These are phyloP conservation scores for Ganoderma lingzhi DNA, from an alignment of 1,284 basidiomycete species.

Conservation along the genomic window DNA sequence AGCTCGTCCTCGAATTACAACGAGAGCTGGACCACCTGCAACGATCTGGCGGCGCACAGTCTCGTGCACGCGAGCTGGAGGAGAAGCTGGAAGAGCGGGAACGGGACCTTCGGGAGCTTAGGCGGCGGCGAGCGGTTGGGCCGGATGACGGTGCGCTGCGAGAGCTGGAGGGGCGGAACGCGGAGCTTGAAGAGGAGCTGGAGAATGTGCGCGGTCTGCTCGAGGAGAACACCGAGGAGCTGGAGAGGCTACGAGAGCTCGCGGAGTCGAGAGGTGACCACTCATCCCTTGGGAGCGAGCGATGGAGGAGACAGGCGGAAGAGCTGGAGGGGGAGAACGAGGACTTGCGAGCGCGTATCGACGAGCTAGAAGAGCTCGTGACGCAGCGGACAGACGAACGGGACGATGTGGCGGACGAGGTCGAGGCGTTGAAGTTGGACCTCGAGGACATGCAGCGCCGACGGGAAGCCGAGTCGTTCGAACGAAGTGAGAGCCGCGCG, in stretches of 20 bases:
- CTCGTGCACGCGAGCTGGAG: conserved; percentile 72
- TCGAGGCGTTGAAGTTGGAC: conserved; percentile 68
- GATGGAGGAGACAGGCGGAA: conserved; percentile 55
- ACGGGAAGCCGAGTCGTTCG: conserved; percentile 65
- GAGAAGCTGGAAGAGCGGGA: conserved; percentile 74
- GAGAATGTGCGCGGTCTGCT: conserved; percentile 69
- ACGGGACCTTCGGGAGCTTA: conserved; percentile 68
- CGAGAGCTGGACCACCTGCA: conserved; percentile 79
- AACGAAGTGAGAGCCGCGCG: conserved; percentile 75
- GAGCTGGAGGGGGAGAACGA: conserved; percentile 74
- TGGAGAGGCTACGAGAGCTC: conserved; percentile 70
- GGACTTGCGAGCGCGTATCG: conserved; percentile 62
- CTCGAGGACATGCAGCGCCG: conserved; percentile 74
- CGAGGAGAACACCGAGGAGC: conserved; percentile 82
- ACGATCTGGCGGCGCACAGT: conserved; percentile 54
- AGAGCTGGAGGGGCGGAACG: conserved; percentile 66
- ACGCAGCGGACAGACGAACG: conserved; percentile 71
- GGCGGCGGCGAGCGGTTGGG: conserved; percentile 50
- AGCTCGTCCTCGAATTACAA: conserved; percentile 86
- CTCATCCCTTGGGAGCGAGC: conserved; percentile 47
- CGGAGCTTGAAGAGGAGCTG: conserved; percentile 75
- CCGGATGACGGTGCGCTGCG: conserved; percentile 57
- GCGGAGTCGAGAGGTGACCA: conserved; percentile 61
- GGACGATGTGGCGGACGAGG: conserved; percentile 71
- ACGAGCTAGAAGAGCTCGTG: conserved; percentile 67